These are phyloP conservation scores for Verticillium klebahnii DNA, from an alignment of 2,329 filamentous ascomycete species.

Conservation along the genomic window DNA sequence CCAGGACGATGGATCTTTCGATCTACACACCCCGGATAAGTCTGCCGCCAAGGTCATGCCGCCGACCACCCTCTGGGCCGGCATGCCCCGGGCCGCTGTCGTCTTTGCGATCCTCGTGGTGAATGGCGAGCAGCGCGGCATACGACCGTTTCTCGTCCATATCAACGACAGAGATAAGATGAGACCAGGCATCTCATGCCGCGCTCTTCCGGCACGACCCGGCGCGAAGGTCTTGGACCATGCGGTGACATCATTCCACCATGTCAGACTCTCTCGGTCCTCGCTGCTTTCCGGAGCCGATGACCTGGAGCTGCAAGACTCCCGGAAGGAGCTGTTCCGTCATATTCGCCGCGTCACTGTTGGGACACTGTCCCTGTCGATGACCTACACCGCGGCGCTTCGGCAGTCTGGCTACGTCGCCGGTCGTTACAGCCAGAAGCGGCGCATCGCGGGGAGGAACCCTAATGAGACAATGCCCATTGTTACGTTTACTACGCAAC, in stretches of 20 bases:
- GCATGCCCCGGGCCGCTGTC: constrained; percentile 22
- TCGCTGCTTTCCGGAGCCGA: constrained; percentile 20
- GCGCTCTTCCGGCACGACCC: constrained; percentile 18
- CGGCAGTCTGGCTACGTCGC: constrained; percentile 11
- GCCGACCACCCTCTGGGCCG: constrained; percentile 17
- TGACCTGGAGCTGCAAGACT: constrained; percentile 8
- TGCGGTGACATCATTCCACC: constrained; percentile 25
- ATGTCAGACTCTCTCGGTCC: constrained; percentile 19
- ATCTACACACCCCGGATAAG: constrained; percentile 24
- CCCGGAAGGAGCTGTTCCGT: constrained; percentile 20
- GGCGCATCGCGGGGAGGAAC: constrained; percentile 5
- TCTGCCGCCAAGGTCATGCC: constrained; percentile 26
- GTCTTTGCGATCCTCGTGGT: constrained; percentile 26
- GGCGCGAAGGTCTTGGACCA: constrained; percentile 25
- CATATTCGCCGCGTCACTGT: constrained; percentile 19
- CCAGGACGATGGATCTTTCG: constrained; percentile 24
- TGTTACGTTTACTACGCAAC: constrained; percentile 17
- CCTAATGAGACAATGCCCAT: too few relatives aligned
- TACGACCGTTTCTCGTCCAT: constrained; percentile 25
- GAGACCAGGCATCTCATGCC: constrained; percentile 20
- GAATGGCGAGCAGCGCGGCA: constrained; percentile 17
- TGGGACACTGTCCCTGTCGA: constrained; percentile 19
- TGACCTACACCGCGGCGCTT: constrained; percentile 13
- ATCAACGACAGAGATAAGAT: constrained; percentile 20
- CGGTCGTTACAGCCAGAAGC: constrained; percentile 15